Evolutionary conservation across 345 rosid species (phyloP), one percentile per base, ranked within the genome.

Genomic region (Salix suchowensis): DNA sequence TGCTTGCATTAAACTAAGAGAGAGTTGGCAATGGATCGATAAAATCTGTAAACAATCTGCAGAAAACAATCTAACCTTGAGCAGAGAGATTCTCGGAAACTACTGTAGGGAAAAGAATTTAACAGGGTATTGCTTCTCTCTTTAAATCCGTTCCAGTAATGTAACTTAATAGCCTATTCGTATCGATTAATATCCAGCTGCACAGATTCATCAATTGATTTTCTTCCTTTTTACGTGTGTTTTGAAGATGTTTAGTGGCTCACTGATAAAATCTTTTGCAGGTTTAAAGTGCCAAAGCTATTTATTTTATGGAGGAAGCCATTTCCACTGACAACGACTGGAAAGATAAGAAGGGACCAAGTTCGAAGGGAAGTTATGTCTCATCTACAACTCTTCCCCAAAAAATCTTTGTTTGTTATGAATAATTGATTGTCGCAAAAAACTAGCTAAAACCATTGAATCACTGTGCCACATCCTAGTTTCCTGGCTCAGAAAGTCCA

Each of bases 241-340:
- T 71, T 3, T 12, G 54, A 15, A 10, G n/a, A 64, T 50, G 32
- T 14, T 46, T 15, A 13, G 32, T 68, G 19, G 28, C 58, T 66
- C 18, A 62, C 24, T 70, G 13, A 36, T 30, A 68, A 19, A 34
- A 74, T 34, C 13, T 76, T 73, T 84, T 80, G 79, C 90, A 95
- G 97, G 86, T 88, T 88, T 81, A 91, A 95, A 85, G 84, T 86
- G 71, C 98, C 97, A n/a, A 91, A 85, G 84, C 28, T 58, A 36
- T 93, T 89, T 80, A 58, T 89, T 44, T n/a, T 46, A 24, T 88
- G 97, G 97, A 84, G 72, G 82, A 89, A 85, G 54, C 91, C 86
- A 73, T 91, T 91, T 77, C 97, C 96, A 9, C 65, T 82, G 55
- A 90, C 97, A 60, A 79, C 86, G 44, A 87, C 88, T 21, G 97